Conservation (phyloP, 2,329 filamentous ascomycete genomes). For the Zymoseptoria tritici region DNA sequence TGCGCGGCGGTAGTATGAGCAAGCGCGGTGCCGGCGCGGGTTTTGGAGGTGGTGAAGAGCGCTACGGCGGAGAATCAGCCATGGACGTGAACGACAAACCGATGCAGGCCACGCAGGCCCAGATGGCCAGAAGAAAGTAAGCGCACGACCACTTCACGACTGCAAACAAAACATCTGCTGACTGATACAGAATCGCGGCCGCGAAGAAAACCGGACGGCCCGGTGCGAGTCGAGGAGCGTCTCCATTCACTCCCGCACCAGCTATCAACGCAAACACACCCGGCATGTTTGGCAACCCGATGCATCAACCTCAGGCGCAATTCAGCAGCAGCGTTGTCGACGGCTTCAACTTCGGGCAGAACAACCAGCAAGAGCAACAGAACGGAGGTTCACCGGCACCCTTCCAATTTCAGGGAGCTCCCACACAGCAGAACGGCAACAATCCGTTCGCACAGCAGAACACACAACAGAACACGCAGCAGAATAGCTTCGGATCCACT, state of each 20-base stretch:
- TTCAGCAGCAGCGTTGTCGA: slow-evolving; percentile 9
- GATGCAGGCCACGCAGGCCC: slow-evolving; percentile 27
- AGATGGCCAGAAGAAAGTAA: slow-evolving; percentile 31
- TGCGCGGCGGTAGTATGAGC: slow-evolving; percentile 17
- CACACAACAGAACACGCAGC: background rate
- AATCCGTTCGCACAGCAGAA: slow-evolving; percentile 8
- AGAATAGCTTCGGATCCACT: slow-evolving; percentile 11
- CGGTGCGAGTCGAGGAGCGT: slow-evolving; percentile 10
- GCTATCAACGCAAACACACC: background rate
- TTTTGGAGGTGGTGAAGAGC: slow-evolving; percentile 20
- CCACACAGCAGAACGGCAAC: slow-evolving; percentile 11
- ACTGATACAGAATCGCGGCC: slow-evolving; percentile 10
- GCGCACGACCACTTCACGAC: slow-evolving; percentile 10
- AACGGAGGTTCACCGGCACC: slow-evolving; percentile 3
- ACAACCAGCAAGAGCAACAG: slow-evolving; percentile 1
- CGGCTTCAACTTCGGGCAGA: slow-evolving; percentile 8
- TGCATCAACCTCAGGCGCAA: slow-evolving; percentile 5
- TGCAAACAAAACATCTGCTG: background rate
- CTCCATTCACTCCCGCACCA: slow-evolving; percentile 7
- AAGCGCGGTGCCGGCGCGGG: slow-evolving; percentile 24
- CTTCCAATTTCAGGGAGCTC: slow-evolving; percentile 13
- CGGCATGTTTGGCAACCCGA: background rate
- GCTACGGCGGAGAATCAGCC: slow-evolving; percentile 19
- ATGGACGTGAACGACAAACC: slow-evolving; percentile 18
- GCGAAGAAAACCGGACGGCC: slow-evolving; percentile 10